Evolutionary conservation across 192 early-diverging fungal genomes (phyloP).

Genomic region (Coemansia sp.): DNA sequence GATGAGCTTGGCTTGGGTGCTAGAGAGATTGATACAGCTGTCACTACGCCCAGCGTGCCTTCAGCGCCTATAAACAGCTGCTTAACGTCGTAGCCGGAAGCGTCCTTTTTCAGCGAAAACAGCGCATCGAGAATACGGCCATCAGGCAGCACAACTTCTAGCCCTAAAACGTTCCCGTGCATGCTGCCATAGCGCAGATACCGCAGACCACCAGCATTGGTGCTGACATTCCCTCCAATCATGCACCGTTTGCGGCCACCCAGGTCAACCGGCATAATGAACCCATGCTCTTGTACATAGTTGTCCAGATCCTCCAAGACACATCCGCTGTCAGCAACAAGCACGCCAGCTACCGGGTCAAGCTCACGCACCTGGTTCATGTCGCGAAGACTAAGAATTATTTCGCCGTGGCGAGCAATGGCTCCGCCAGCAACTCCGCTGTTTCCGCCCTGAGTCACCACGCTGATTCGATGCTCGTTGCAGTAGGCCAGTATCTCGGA

Average conservation of each 20-base stretch:
- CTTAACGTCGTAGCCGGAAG: constrained; percentile 96
- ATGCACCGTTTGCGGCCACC: constrained; percentile 85
- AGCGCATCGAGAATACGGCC: constrained; percentile 83
- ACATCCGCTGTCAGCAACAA: constrained; percentile 87
- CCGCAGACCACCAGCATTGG: constrained; percentile 94
- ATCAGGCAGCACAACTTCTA: constrained; percentile 93
- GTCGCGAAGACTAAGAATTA: constrained; percentile 70
- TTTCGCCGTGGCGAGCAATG: constrained; percentile 88
- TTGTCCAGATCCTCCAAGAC: constrained; percentile 85
- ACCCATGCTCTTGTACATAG: constrained; percentile 75
- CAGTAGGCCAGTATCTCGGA: constrained; percentile 82
- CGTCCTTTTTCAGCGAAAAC: constrained; percentile 90
- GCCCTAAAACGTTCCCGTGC: constrained; percentile 88
- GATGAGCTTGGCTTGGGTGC: constrained; percentile 69
- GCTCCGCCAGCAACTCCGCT: constrained; percentile 93
- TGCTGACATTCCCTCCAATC: constrained; percentile 97
- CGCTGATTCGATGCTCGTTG: constrained; percentile 73
- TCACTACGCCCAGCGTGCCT: constrained; percentile 92
- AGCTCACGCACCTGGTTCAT: constrained; percentile 79
- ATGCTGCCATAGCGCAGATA: constrained; percentile 92
- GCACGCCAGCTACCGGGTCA: constrained; percentile 73
- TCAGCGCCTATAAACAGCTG: constrained; percentile 99
- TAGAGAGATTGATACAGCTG: constrained; percentile 81
- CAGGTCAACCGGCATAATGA: constrained; percentile 91
- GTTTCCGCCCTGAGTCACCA: constrained; percentile 97